These are phyloP conservation scores for Chlamydomonas eustigma DNA, from an alignment of 139 green algal species.

Conservation along the genomic window DNA sequence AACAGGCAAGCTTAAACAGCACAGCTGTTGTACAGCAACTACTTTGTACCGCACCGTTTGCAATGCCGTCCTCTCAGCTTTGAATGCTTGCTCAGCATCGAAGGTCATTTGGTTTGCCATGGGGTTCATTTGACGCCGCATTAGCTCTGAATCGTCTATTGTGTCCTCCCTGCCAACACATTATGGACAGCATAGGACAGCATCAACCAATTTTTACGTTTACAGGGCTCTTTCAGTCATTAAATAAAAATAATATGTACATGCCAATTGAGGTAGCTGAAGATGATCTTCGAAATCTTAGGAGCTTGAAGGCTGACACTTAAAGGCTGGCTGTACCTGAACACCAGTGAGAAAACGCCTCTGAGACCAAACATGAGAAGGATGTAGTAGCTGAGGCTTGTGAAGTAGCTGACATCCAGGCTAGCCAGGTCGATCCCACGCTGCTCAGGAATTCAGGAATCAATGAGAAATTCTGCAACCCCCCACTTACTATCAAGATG, in stretches of 20 bases:
- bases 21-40: background rate
- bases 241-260: too few relatives aligned
- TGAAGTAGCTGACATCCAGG: slow-evolving; percentile 90
- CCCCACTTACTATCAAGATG: too few relatives aligned
- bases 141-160: slow-evolving; percentile 81
- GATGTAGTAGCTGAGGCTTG: slow-evolving; percentile 88
- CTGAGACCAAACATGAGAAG: slow-evolving; percentile 82
- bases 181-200: too few relatives aligned
- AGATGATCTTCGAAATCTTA: too few relatives aligned
- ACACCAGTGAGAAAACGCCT: slow-evolving; percentile 78
- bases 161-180: slow-evolving; percentile 57
- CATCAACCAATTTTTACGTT: too few relatives aligned
- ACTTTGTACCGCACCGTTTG: slow-evolving; percentile 17
- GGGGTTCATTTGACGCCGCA: slow-evolving; percentile 67
- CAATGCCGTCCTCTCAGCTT: slow-evolving; percentile 59
- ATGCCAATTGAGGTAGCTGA: too few relatives aligned
- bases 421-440: slow-evolving; percentile 81
- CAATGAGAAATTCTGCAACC: too few relatives aligned
- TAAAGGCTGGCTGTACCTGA: too few relatives aligned
- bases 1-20: background rate
- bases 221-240: too few relatives aligned
- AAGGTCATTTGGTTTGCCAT: slow-evolving; percentile 52
- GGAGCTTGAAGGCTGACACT: too few relatives aligned
- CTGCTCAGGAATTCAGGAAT: too few relatives aligned
- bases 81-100: slow-evolving; percentile 70